Evolutionary conservation across 2,329 filamentous ascomycete species (phyloP).

Genomic region (Aspergillus alliaceus): DNA sequence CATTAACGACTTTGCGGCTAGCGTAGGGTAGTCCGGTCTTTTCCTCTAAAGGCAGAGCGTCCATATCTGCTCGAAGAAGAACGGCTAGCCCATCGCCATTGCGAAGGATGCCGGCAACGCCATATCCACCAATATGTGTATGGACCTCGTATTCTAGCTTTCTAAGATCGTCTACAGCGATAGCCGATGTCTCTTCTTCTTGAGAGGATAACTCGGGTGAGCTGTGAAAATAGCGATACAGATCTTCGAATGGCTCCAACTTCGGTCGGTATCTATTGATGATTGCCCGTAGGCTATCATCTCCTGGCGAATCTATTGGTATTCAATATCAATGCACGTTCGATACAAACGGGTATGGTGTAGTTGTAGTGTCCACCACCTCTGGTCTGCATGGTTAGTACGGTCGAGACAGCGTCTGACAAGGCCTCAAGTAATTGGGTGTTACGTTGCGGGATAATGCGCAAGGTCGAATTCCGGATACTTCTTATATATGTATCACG

Average conservation of each 20-base stretch:
- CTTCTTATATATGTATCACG: background rate
- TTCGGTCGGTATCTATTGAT: constrained; percentile 42
- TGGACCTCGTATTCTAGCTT: constrained; percentile 46
- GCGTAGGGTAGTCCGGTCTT: constrained; percentile 57
- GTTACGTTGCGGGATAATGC: background rate
- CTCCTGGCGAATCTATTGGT: background rate
- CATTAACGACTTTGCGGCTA: constrained; percentile 47
- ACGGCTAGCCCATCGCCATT: constrained; percentile 59
- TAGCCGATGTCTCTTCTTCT: constrained; percentile 53
- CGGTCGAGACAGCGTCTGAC: no score
- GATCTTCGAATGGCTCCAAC: constrained; percentile 46
- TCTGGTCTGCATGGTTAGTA: no score
- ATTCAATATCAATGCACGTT: background rate
- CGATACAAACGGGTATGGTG: background rate
- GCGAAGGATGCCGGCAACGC: constrained; percentile 55
- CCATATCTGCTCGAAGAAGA: constrained; percentile 62
- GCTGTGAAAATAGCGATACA: constrained; percentile 59
- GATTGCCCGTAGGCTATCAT: constrained; percentile 18
- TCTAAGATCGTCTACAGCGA: constrained; percentile 44
- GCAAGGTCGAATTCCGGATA: background rate
- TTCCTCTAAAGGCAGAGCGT: constrained; percentile 61
- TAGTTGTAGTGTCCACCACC: no score
- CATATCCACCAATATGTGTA: constrained; percentile 58
- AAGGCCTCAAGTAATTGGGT: no score
- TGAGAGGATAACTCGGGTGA: constrained; percentile 59